Conservation (phyloP, 1,284 basidiomycete genomes). For the Mycosarcoma maydis region DNA sequence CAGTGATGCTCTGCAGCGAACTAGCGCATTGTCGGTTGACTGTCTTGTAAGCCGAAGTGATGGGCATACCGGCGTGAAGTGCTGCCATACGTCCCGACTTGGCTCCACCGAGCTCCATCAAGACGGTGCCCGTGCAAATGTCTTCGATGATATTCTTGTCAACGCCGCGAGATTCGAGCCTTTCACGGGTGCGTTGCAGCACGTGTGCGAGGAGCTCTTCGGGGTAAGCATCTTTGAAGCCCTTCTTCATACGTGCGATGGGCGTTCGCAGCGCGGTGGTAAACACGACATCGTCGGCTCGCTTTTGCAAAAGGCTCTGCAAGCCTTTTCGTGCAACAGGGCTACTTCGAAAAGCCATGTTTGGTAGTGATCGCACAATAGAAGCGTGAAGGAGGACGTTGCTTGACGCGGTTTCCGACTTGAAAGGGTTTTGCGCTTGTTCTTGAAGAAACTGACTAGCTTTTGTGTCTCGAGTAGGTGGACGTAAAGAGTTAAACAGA, state of each 20-base stretch:
- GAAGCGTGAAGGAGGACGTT: no score
- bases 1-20: conserved; percentile 66
- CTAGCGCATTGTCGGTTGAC: conserved; percentile 68
- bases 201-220: conserved; percentile 67
- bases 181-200: conserved; percentile 57
- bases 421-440: no score
- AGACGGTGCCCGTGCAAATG: conserved; percentile 67
- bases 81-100: conserved; percentile 67
- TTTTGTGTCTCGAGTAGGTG: background rate
- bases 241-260: conserved; percentile 66
- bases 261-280: conserved; percentile 67
- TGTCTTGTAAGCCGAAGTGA: conserved; percentile 49
- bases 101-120: conserved; percentile 68
- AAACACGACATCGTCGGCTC: conserved; percentile 62
- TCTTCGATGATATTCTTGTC: conserved; percentile 65
- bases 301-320: conserved; percentile 53
- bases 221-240: conserved; percentile 64
- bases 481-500: background rate
- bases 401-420: background rate
- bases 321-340: conserved; percentile 40
- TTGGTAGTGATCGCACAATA: background rate
- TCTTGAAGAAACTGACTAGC: no score
- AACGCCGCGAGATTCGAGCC: conserved; percentile 65
- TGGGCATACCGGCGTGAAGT: conserved; percentile 65
- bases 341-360: conserved; percentile 53